These are phyloP conservation scores for Maudiozyma saulgeensis DNA, from an alignment of 805 yeast genomes.

Conservation along the genomic window DNA sequence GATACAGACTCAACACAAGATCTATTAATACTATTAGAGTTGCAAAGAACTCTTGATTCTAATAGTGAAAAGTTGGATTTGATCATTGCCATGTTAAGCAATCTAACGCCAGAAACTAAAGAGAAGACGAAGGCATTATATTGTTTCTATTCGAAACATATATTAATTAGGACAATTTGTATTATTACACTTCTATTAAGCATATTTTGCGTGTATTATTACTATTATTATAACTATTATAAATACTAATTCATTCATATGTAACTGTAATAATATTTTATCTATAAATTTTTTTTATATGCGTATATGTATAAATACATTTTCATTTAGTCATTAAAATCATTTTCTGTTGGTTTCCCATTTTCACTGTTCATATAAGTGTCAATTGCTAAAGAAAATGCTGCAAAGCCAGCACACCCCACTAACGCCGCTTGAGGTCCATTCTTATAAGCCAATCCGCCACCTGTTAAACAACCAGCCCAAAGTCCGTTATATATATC, in stretches of 20 bases:
- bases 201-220: conserved; percentile 13
- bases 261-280: conserved; percentile 9
- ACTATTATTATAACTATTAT: conserved; percentile 12
- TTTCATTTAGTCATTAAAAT: conserved; percentile 52
- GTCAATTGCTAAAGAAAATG: conserved; percentile 82
- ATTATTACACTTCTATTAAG: conserved; percentile 19
- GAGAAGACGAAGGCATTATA: neutral
- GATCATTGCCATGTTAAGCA: conserved; percentile 13
- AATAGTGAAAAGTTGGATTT: conserved; percentile 22
- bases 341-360: conserved; percentile 75
- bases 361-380: conserved; percentile 76
- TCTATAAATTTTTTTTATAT: neutral
- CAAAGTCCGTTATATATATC: conserved; percentile 84
- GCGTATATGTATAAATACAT: neutral
- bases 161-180: conserved; percentile 22
- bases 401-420: conserved; percentile 97
- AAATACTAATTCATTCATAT: conserved; percentile 7
- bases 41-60: conserved; percentile 13
- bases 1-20: neutral
- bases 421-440: conserved; percentile 88
- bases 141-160: neutral
- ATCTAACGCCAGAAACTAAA: neutral
- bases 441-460: conserved; percentile 81
- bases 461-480: conserved; percentile 96
- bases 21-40: neutral